These are phyloP conservation scores for Syncephalastrum sp. DNA, from an alignment of 371 early-diverging fungal species.

Conservation along the genomic window DNA sequence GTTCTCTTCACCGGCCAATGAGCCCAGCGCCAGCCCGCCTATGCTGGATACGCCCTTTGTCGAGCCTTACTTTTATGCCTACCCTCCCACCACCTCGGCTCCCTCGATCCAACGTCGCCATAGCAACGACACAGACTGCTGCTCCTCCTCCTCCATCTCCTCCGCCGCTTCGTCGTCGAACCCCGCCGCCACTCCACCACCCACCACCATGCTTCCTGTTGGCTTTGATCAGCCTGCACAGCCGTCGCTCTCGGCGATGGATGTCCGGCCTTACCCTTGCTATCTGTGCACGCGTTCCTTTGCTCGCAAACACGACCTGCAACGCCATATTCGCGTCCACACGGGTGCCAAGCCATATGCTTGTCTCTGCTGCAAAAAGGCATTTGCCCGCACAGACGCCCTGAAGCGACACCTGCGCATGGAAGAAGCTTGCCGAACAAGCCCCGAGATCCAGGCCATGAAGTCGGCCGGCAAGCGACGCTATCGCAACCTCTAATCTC, in stretches of 20 bases:
- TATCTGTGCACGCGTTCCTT: slow-evolving; percentile 31
- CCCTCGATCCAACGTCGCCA: too few species aligned
- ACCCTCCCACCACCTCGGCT: too few species aligned
- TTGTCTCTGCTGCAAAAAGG: slow-evolving; percentile 60
- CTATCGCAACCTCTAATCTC: slow-evolving; percentile 25
- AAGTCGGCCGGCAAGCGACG: slow-evolving; percentile 36
- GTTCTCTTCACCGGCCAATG: too few species aligned
- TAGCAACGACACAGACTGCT: too few species aligned
- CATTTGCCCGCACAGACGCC: slow-evolving; percentile 71
- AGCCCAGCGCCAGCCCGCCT: too few species aligned
- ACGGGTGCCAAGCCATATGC: slow-evolving; percentile 65
- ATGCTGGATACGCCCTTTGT: too few species aligned
- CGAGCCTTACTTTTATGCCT: too few species aligned
- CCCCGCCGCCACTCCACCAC: too few species aligned
- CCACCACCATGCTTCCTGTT: too few species aligned
- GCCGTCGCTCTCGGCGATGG: neutral
- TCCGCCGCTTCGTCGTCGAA: too few species aligned
- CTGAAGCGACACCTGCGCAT: slow-evolving; percentile 62
- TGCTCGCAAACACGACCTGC: slow-evolving; percentile 67
- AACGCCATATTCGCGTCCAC: slow-evolving; percentile 68
- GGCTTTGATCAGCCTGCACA: neutral
- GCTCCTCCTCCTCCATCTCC: too few species aligned
- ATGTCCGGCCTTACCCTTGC: slow-evolving; percentile 16
- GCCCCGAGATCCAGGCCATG: slow-evolving; percentile 44
- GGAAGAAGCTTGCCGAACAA: slow-evolving; percentile 53